These are phyloP conservation scores for Scheffersomyces parashehatae DNA, from an alignment of 1,139 yeast genomes.

Conservation along the genomic window DNA sequence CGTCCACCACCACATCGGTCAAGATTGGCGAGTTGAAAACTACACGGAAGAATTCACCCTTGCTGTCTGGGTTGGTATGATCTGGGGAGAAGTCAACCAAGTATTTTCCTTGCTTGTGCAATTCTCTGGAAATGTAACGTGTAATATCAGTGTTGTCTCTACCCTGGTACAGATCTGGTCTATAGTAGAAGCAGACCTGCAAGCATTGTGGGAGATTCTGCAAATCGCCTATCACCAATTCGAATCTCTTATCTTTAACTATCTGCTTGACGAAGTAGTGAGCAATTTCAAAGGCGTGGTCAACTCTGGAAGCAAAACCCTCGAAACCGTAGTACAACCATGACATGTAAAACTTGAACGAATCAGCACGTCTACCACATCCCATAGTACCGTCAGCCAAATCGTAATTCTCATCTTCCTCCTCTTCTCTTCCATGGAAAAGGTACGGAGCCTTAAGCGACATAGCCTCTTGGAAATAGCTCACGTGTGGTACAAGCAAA, in stretches of 20 bases:
- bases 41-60: constrained; percentile 82
- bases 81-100: constrained; percentile 84
- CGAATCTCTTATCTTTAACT: constrained; percentile 39
- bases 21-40: constrained; percentile 76
- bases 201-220: constrained; percentile 69
- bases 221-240: constrained; percentile 45
- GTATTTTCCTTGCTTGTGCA: constrained; percentile 65
- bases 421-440: constrained; percentile 63
- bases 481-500: constrained; percentile 67
- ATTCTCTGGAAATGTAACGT: constrained; percentile 58
- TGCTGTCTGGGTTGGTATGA: constrained; percentile 42
- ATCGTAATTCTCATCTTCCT: constrained; percentile 62
- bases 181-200: constrained; percentile 81
- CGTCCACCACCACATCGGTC: constrained; percentile 39
- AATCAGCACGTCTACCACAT: constrained; percentile 85
- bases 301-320: constrained; percentile 60
- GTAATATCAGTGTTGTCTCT: constrained; percentile 59
- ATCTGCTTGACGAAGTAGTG: constrained; percentile 57
- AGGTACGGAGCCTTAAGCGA: constrained; percentile 79
- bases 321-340: constrained; percentile 78
- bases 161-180: constrained; percentile 38
- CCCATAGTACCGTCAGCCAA: constrained; percentile 93
- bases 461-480: constrained; percentile 68
- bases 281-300: constrained; percentile 71
- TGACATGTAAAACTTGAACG: constrained; percentile 73